Percentiles rank a stretch among this genome's conserved stretches.
These are phyloP conservation scores for Tinospora cordifolia DNA, from an alignment of 164 flowering plant species.

Conservation along the genomic window DNA sequence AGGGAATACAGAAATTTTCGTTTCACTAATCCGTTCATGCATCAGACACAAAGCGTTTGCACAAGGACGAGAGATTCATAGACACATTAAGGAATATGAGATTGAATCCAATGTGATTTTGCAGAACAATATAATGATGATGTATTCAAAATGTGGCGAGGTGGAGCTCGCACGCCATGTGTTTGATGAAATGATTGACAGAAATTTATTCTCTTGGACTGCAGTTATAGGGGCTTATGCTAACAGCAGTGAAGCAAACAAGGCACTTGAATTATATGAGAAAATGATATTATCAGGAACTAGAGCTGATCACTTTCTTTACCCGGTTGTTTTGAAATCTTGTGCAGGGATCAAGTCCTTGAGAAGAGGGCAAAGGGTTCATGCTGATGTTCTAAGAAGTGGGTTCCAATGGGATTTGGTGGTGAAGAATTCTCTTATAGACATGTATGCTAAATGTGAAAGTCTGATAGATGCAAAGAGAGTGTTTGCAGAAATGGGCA, in stretches of 20 bases:
- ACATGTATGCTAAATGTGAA: conserved; percentile 29
- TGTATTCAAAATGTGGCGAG: conserved; percentile 20
- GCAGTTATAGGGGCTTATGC: conserved; percentile 22
- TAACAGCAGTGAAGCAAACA: conserved; percentile 10
- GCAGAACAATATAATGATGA: conserved; percentile 22
- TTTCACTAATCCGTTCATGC: conserved; percentile 23
- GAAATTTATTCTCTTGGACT: conserved; percentile 27
- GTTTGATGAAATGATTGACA: conserved; percentile 23
- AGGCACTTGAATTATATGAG: conserved; percentile 13
- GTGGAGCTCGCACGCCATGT: conserved; percentile 8
- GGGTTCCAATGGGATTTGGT: conserved; percentile 27
- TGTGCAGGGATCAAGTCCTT: conserved; percentile 21
- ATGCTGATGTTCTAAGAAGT: conserved; percentile 15
- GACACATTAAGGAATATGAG: conserved; percentile 13
- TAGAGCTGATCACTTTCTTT: conserved; percentile 24
- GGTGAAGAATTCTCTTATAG: conserved; percentile 26
- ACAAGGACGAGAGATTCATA: conserved; percentile 24
- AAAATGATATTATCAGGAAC: conserved; percentile 18
- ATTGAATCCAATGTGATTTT: conserved; percentile 12
- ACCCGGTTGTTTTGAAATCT: conserved; percentile 27
- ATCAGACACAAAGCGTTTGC: conserved; percentile 20
- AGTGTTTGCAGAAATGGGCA: conserved; percentile 16
- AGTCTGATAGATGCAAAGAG: conserved; percentile 20
- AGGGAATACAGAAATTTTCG: conserved; percentile 12
- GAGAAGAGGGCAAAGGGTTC: conserved; percentile 16